Evolutionary conservation across 2,329 filamentous ascomycete genomes (phyloP).

Genomic region (Tolypocladium sp.): DNA sequence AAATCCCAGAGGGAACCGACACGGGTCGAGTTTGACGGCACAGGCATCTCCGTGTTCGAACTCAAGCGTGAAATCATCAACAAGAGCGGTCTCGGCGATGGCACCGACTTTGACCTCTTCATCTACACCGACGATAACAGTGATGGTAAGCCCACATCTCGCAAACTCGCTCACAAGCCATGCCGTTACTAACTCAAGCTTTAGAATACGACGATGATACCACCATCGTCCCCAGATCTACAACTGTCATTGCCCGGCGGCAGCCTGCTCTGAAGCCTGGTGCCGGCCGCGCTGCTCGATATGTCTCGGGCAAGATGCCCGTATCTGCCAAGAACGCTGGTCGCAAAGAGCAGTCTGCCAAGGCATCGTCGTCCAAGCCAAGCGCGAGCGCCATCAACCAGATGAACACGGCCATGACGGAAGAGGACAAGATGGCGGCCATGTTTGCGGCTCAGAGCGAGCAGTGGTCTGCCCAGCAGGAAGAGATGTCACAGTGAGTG

Average conservation of each 20-base stretch:
- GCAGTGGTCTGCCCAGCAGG: slow-evolving; percentile 88
- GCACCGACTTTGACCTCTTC: slow-evolving; percentile 89
- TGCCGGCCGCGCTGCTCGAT: slow-evolving; percentile 83
- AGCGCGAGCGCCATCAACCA: slow-evolving; percentile 50
- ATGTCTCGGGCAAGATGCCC: slow-evolving; percentile 94
- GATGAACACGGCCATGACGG: slow-evolving; percentile 73
- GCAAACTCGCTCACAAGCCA: neutral
- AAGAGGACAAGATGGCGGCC: slow-evolving; percentile 87
- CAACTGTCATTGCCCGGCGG: slow-evolving; percentile 82
- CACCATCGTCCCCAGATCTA: slow-evolving; percentile 90
- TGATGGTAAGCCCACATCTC: slow-evolving; percentile 55
- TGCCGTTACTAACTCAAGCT: slow-evolving; percentile 15
- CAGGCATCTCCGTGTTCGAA: slow-evolving; percentile 95
- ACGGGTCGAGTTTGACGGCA: slow-evolving; percentile 92
- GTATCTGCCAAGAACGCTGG: slow-evolving; percentile 74
- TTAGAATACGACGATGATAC: slow-evolving; percentile 96
- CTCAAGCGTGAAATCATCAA: slow-evolving; percentile 97
- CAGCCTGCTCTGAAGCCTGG: slow-evolving; percentile 77
- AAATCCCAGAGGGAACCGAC: slow-evolving; percentile 96
- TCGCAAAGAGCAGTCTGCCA: slow-evolving; percentile 53
- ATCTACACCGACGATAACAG: slow-evolving; percentile 89
- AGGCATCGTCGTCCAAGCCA: slow-evolving; percentile 46
- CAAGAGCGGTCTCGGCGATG: slow-evolving; percentile 87
- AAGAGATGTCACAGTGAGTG: slow-evolving; percentile 76
- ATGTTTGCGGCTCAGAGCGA: slow-evolving; percentile 86